Evolutionary conservation across 2,329 filamentous ascomycete species (phyloP).

Genomic region (Arthrobotrys conoides): DNA sequence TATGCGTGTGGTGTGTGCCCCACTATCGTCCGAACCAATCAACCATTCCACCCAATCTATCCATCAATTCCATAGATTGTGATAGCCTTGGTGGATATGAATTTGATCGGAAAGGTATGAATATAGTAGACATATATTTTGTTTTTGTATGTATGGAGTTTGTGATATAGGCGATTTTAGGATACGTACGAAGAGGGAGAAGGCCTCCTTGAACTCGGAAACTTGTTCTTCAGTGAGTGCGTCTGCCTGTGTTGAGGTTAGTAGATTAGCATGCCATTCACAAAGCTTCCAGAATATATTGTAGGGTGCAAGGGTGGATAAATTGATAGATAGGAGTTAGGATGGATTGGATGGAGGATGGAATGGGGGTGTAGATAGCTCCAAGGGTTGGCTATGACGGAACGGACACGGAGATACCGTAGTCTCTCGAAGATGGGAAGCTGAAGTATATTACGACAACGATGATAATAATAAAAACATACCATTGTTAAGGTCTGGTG

Average conservation of each 20-base stretch:
- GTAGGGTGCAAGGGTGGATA: too few relatives aligned
- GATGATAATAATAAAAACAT: neutral
- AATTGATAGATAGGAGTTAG: neutral
- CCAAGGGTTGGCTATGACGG: constrained; percentile 14
- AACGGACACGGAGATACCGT: constrained; percentile 8
- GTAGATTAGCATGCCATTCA: neutral
- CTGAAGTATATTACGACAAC: neutral
- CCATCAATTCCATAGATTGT: neutral
- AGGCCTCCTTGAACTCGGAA: constrained; percentile 99
- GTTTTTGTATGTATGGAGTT: neutral
- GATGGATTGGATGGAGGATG: neutral
- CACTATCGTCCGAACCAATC: constrained; percentile 4
- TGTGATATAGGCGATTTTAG: constrained; percentile 11
- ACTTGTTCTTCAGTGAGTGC: constrained; percentile 99
- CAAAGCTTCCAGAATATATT: neutral
- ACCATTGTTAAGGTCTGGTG: constrained; percentile 18
- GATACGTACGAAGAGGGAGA: constrained; percentile 96
- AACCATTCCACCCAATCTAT: too few relatives aligned
- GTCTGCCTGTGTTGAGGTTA: constrained; percentile 79
- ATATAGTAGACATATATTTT: neutral
- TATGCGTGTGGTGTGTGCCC: constrained; percentile 9
- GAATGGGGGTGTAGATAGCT: constrained; percentile 9
- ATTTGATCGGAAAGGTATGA: neutral
- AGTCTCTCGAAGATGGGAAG: neutral
- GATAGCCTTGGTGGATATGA: neutral